phyloP scores from a whole-genome alignment of 352 stramenopile species.

The Phytopythium sindhum region DNA sequence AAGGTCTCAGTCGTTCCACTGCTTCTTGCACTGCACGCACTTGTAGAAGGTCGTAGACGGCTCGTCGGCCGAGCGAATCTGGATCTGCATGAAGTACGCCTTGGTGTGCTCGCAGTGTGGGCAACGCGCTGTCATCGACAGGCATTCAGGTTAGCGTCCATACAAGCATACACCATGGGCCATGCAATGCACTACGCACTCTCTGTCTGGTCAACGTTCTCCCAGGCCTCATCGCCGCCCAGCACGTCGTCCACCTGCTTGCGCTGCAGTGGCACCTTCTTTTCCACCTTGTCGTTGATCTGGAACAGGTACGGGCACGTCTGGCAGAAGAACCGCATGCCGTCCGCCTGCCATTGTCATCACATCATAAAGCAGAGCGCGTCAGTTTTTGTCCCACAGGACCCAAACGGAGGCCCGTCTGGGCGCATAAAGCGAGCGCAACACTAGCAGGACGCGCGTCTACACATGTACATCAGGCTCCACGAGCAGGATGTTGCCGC shows the following conservation, averaged over 20 bases:
- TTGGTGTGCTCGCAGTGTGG: constrained; percentile 94
- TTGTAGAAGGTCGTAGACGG: constrained; percentile 99
- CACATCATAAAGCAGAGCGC: background rate
- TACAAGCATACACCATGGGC: background rate
- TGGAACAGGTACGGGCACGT: constrained; percentile 89
- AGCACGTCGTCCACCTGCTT: constrained; percentile 99
- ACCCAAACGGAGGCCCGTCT: background rate
- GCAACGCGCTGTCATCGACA: constrained; percentile 71
- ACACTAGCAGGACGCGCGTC: background rate
- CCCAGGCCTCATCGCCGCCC: constrained; percentile 95
- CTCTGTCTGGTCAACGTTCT: constrained; percentile 98
- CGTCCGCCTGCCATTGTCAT: constrained; percentile 46
- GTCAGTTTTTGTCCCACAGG: background rate
- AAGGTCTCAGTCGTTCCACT: constrained; percentile 95
- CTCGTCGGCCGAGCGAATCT: constrained; percentile 98
- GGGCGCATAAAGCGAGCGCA: background rate
- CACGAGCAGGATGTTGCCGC: constrained; percentile 88
- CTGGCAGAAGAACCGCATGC: constrained; percentile 90
- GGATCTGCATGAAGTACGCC: constrained; percentile 99
- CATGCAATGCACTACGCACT: no score
- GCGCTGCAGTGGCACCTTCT: constrained; percentile 89
- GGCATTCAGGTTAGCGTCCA: background rate
- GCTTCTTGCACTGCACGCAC: constrained; percentile 96
- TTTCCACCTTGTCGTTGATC: constrained; percentile 86
- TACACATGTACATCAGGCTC: constrained; percentile 68